These are phyloP conservation scores for Alternaria arborescens DNA, from an alignment of 2,329 filamentous ascomycete species.

Conservation along the genomic window DNA sequence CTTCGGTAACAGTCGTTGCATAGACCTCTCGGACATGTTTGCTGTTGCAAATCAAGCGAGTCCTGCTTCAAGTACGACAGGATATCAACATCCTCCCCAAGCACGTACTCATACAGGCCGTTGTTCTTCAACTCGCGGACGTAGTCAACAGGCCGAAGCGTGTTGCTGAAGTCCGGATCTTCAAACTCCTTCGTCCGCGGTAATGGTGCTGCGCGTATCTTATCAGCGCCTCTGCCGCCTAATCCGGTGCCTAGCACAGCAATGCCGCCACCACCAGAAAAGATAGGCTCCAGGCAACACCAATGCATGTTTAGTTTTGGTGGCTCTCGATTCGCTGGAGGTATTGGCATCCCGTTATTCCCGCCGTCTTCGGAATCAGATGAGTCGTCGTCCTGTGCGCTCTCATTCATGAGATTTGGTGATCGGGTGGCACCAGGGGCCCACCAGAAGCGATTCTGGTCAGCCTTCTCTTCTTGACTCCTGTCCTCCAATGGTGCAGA, in stretches of 20 bases:
- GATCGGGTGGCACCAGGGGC: slow-evolving; percentile 64
- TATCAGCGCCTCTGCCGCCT: slow-evolving; percentile 62
- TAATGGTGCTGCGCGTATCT: slow-evolving; percentile 65
- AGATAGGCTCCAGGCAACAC: slow-evolving; percentile 68
- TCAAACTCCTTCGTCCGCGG: slow-evolving; percentile 64
- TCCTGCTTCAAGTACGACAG: slow-evolving; percentile 52
- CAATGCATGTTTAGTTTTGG: slow-evolving; percentile 65
- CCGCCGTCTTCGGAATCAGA: slow-evolving; percentile 50
- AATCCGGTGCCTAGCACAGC: slow-evolving; percentile 61
- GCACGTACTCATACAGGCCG: slow-evolving; percentile 52
- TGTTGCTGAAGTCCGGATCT: slow-evolving; percentile 62
- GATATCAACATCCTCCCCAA: slow-evolving; percentile 53
- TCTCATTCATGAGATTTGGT: slow-evolving; percentile 67
- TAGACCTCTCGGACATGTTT: slow-evolving; percentile 63
- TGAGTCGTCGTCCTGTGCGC: slow-evolving; percentile 48
- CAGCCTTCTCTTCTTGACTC: slow-evolving; percentile 29
- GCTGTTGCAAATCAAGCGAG: slow-evolving; percentile 54
- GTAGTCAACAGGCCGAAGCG: slow-evolving; percentile 58
- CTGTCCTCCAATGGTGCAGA: slow-evolving; percentile 35
- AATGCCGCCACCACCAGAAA: slow-evolving; percentile 67
- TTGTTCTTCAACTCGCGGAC: slow-evolving; percentile 53
- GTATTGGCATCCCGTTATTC: slow-evolving; percentile 48
- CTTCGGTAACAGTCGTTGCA: slow-evolving; percentile 66
- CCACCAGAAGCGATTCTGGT: slow-evolving; percentile 64
- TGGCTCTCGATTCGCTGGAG: slow-evolving; percentile 48